Evolutionary conservation across 306 rosid species (phyloP).

Genomic region (Acacia confusa): DNA sequence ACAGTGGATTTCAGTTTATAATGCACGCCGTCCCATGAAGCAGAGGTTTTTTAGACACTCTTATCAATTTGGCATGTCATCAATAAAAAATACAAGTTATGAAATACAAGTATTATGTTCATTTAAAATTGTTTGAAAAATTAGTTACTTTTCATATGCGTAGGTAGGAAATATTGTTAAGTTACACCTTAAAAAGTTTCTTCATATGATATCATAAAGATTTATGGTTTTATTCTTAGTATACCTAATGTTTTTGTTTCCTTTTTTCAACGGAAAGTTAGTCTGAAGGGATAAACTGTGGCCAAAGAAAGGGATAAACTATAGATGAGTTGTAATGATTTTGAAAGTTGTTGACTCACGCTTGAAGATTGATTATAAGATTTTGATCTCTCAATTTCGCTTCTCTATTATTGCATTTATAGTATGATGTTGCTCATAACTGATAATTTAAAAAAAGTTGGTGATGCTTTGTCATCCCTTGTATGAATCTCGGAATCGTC

Average conservation of each 20-base stretch:
- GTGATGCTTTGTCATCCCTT: neutral
- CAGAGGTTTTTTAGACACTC: conserved; percentile 59
- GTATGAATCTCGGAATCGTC: neutral
- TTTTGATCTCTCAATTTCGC: neutral
- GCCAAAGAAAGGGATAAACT: neutral
- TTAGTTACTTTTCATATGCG: neutral
- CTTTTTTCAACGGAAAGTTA: neutral
- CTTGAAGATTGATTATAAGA: neutral
- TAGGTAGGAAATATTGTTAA: neutral
- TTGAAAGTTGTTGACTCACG: neutral
- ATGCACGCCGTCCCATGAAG: conserved; percentile 96
- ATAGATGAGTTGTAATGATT: neutral
- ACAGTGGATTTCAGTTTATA: conserved; percentile 94
- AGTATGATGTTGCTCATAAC: neutral
- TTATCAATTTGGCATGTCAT: conserved; percentile 9
- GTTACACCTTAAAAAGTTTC: neutral
- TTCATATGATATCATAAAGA: neutral
- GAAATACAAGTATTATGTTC: neutral
- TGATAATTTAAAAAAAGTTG: conserved; percentile 10
- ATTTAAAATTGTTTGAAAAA: neutral
- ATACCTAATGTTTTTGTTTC: neutral
- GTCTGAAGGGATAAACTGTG: neutral
- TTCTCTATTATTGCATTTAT: neutral
- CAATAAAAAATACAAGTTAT: neutral
- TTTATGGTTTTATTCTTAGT: neutral